phyloP scores from a whole-genome alignment of 2,329 filamentous ascomycete species.

The Colletotrichum sp. region DNA sequence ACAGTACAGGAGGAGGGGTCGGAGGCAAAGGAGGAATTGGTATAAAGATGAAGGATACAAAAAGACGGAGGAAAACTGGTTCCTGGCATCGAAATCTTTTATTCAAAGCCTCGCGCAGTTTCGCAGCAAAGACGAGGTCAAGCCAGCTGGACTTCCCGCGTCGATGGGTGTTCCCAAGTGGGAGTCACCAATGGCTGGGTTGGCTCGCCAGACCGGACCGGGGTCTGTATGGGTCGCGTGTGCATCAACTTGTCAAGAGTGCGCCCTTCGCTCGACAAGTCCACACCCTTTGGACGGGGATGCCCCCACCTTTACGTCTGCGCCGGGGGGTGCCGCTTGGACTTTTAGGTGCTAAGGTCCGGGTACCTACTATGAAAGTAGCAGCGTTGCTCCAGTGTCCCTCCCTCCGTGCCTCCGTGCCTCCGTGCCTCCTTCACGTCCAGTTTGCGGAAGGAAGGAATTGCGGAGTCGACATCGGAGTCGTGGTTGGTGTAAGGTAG shows the following conservation, averaged over 20 bases:
- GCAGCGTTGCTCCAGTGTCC: neutral
- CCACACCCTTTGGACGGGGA: slow-evolving; percentile 17
- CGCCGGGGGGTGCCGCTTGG: neutral
- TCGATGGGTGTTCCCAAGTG: slow-evolving; percentile 8
- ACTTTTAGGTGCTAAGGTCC: too few species aligned
- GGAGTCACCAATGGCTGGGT: slow-evolving; percentile 17
- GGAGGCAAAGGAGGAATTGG: slow-evolving; percentile 19
- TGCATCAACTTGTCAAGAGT: slow-evolving; percentile 21
- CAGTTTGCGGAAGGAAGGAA: slow-evolving; percentile 4
- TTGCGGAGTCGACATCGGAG: neutral
- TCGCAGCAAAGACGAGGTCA: neutral
- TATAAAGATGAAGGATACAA: slow-evolving; percentile 14
- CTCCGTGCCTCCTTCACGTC: neutral
- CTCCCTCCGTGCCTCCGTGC: too few species aligned
- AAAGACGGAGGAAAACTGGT: neutral
- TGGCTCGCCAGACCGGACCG: slow-evolving; percentile 15
- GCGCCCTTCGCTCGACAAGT: slow-evolving; percentile 20
- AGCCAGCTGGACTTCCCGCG: slow-evolving; percentile 5
- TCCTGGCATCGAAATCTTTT: slow-evolving; percentile 15
- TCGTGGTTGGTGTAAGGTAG: neutral
- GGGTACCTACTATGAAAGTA: too few species aligned
- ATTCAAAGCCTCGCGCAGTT: neutral
- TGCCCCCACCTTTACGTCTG: slow-evolving; percentile 1
- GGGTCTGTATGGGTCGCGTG: slow-evolving; percentile 18
- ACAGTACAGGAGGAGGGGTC: neutral